A percentile compares a stretch with the other conserved stretches of the same genome.
Evolutionary conservation across 345 rosid species (phyloP).

Genomic region (Eucalyptus marginata): DNA sequence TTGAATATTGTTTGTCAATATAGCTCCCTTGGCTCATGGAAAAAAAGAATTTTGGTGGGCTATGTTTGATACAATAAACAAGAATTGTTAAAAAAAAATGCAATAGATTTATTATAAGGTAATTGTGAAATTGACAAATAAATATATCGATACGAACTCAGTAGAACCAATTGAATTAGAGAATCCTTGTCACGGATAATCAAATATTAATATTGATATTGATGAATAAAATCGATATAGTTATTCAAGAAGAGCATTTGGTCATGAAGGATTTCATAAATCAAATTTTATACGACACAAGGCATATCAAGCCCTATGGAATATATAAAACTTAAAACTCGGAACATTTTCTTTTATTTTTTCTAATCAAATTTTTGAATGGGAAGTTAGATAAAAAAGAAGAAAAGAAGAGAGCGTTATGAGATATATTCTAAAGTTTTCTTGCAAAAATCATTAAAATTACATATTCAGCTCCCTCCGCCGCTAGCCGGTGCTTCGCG

Average conservation of each 20-base stretch:
- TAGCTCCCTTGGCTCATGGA: neutral
- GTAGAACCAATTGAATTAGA: neutral
- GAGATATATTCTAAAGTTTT: neutral
- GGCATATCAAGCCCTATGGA: neutral
- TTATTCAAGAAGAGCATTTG: neutral
- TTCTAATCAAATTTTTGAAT: neutral
- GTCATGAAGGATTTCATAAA: neutral
- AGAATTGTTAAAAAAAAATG: neutral
- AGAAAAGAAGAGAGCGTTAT: neutral
- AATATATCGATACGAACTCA: rapidly evolving
- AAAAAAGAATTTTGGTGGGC: neutral
- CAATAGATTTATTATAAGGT: neutral
- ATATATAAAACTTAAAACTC: neutral
- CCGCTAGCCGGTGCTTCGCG: neutral
- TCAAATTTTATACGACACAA: neutral
- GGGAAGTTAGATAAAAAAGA: neutral
- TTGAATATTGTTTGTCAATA: neutral
- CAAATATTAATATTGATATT: neutral
- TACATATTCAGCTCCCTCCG: neutral
- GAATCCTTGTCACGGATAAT: rapidly evolving
- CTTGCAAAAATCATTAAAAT: neutral
- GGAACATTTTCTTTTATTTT: neutral
- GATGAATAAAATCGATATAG: neutral
- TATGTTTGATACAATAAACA: neutral
- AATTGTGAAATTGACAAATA: rapidly evolving